Evolutionary conservation across 2,329 filamentous ascomycete genomes (phyloP), one percentile per base, ranked within the genome.

Genomic region (Beauveria pseudobassiana): DNA sequence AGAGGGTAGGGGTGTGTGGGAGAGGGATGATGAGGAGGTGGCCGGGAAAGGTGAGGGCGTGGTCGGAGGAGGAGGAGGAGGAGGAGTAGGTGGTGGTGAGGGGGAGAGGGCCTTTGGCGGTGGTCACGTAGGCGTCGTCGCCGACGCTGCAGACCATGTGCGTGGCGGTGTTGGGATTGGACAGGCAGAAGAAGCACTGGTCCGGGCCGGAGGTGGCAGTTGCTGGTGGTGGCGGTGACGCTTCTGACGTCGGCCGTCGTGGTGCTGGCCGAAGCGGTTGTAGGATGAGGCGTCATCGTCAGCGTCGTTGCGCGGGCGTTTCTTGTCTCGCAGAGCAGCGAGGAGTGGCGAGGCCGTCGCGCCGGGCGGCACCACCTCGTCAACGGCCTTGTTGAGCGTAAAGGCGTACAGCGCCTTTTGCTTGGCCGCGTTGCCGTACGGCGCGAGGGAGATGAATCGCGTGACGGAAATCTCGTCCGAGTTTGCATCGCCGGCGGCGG

Each of bases 111-210:
- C 95, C 95, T 73, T 96, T 97, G 63, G 95, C 91, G 26, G 89
- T 95, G 30, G 95, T 96, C 60, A 98, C 76, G 73, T 98, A 98
- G 59, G 87, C 83, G 63, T 96, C 89, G 20, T 92, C 87, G 59
- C 90, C 95, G 65, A 99, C 93, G 28, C 89, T 92, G 66, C 89
- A 89, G 69, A 97, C 88, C 74, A 99, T 89, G 75, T 99, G 93
- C 1, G 88, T 88, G 58, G 90, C 89, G 50, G 95, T 79, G 64
- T 88, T 89, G 6, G 89, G 86, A 73, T 96, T 97, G 6, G 91
- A 93, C 12, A 99, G 82, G 72, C 95, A 99, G 78, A 99, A 98
- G 79, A 95, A 99, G 76, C 95, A 99, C 69, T 88, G 83, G 58
- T 88, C 87, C 2, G 91, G 91, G 0, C 87, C 86, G 0, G 86